Percentiles rank a stretch among this genome's conserved stretches.
phyloP scores from a whole-genome alignment of 306 rosid species.

The Geum urbanum region DNA sequence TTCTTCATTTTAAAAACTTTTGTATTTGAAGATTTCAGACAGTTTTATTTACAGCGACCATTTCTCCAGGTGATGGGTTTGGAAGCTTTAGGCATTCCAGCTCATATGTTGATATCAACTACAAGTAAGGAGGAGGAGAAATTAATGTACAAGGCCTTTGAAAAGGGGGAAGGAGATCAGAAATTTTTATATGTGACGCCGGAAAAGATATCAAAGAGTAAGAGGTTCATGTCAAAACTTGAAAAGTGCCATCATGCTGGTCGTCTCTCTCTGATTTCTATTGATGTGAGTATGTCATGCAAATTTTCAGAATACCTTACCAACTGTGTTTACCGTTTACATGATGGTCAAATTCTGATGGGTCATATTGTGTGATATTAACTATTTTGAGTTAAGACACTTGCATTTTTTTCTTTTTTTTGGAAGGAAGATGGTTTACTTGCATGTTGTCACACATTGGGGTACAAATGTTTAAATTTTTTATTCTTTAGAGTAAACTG shows the following conservation, averaged over 20 bases:
- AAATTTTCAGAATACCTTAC: constrained; percentile 12
- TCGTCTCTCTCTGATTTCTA: constrained; percentile 75
- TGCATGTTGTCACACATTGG: neutral
- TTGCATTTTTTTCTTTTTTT: too few relatives aligned
- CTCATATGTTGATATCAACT: constrained; percentile 77
- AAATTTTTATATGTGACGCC: constrained; percentile 86
- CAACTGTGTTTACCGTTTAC: neutral
- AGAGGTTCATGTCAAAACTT: constrained; percentile 97
- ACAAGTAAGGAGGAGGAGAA: constrained; percentile 79
- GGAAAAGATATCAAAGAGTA: constrained; percentile 97
- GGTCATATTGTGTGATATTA: neutral
- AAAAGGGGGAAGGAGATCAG: constrained; percentile 83
- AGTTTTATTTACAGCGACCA: constrained; percentile 12
- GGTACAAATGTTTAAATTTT: neutral
- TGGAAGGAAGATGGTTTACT: neutral
- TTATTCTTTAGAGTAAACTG: neutral
- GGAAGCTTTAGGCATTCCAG: constrained; percentile 80
- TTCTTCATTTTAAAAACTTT: constrained; percentile 1
- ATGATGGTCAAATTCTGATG: neutral
- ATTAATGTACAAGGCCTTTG: constrained; percentile 73
- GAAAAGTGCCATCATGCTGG: constrained; percentile 88
- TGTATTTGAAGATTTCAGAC: constrained; percentile 15
- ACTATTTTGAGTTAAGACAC: too few relatives aligned
- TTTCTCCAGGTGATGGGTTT: constrained; percentile 83
- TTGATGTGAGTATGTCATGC: constrained; percentile 62